A percentile compares a stretch with the other conserved stretches of the same genome.
These are phyloP conservation scores for Mycosphaerelloides madeirae DNA, from an alignment of 2,329 filamentous ascomycete genomes.

Conservation along the genomic window DNA sequence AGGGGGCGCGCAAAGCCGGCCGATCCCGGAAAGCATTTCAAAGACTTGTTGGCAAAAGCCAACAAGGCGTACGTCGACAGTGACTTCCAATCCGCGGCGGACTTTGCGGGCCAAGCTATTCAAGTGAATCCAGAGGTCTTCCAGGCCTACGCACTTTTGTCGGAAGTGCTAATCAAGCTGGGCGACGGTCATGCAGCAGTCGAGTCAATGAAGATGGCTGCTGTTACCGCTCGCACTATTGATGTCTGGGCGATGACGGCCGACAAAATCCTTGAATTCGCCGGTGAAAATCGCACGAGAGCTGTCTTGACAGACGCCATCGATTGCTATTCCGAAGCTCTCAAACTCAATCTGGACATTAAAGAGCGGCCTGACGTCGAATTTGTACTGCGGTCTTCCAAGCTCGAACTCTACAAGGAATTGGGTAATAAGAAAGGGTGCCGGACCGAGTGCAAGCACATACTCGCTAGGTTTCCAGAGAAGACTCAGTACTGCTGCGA, in stretches of 20 bases:
- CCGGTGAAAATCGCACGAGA: slow-evolving; percentile 36
- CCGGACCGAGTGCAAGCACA: slow-evolving; percentile 49
- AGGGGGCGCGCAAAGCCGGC: slow-evolving; percentile 52
- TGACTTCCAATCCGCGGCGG: slow-evolving; percentile 57
- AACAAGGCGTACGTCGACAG: slow-evolving; percentile 62
- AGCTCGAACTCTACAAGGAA: slow-evolving; percentile 53
- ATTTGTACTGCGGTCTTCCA: slow-evolving; percentile 40
- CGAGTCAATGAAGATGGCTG: slow-evolving; percentile 54
- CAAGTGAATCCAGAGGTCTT: slow-evolving; percentile 59
- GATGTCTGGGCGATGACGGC: slow-evolving; percentile 56
- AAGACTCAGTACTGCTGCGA: slow-evolving; percentile 52
- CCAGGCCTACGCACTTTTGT: slow-evolving; percentile 56
- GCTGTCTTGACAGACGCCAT: slow-evolving; percentile 42
- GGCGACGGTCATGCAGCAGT: slow-evolving; percentile 55
- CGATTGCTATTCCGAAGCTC: slow-evolving; percentile 51
- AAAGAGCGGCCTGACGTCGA: slow-evolving; percentile 34
- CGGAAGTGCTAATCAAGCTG: slow-evolving; percentile 53
- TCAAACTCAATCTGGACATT: slow-evolving; percentile 39
- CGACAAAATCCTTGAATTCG: slow-evolving; percentile 48
- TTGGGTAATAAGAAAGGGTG: slow-evolving; percentile 45
- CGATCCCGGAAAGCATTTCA: slow-evolving; percentile 68
- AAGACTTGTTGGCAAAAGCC: slow-evolving; percentile 60
- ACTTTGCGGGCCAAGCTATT: slow-evolving; percentile 48
- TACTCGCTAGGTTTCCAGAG: slow-evolving; percentile 51
- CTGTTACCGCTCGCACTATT: slow-evolving; percentile 53